Base-by-base conservation (phyloP, 2,329 filamentous ascomycete species). In the Penicillium sp. region DNA sequence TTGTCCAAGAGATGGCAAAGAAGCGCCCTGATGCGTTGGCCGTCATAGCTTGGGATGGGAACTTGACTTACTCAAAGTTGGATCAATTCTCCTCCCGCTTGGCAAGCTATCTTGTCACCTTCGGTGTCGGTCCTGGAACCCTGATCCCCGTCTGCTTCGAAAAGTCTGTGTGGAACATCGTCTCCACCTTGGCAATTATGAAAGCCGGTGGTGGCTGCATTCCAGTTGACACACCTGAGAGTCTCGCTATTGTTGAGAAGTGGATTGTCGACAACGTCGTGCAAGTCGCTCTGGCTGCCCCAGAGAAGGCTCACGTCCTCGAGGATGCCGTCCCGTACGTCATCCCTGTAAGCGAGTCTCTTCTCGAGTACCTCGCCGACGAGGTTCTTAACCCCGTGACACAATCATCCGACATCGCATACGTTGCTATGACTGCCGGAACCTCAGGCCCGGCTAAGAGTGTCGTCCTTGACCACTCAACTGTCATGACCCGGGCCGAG, bases 261-360 rank as follows among this genome's bases (percentile, higher is more conserved):
- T 73, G 75, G 58, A 64, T 78, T 13, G 63, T 72, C n/a, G 73
- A 77, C 19, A 72, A 74, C n/a, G 59, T 62, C 15, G 73, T 75
- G 0, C 72, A 75, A 29, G 67, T 79, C 23, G 77, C 76, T 0
- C 62, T 80, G 5, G 76, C 76, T 1, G 75, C 76, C 1, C 68
- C 73, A 0, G 56, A 66, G 17, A 72, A 73, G 19, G 70, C 73
- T 4, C 70, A 75, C 10, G 65, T 75, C 2, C 75, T 80, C 12
- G 75, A 79, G 49, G 73, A 74, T 36, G 70, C 72, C 3, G 74
- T 77, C 4, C 73, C 77, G 1, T 75, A 76, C 53, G 75, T 79
- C 6, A 64, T 76, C 5, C 59, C 71, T 0, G 67, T 76, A 15
- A 67, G 66, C 23, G 63, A 61, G 39, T 66, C 68, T 64, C 54